Evolutionary conservation across 768 basidiomycete genomes (phyloP), one percentile per base, ranked within the genome.

Genomic region (Terana coerulea): DNA sequence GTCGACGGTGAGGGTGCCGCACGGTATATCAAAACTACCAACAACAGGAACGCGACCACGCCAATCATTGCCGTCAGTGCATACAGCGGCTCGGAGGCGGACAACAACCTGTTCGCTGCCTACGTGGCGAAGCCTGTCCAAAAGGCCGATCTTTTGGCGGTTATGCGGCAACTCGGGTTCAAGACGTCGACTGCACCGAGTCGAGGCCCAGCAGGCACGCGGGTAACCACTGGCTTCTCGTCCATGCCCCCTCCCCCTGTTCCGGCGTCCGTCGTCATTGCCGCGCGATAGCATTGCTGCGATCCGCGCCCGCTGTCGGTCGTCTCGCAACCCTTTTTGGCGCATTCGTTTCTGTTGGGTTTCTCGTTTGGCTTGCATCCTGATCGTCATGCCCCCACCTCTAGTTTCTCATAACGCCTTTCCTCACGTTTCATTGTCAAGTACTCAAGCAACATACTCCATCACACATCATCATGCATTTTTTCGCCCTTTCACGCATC

Each of bases 1-100:
- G 92, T 98, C 60, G 94, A 94, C 64, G 97, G 95, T 31, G 95
- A 98, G 70, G 87, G 90, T 59, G 97, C 97, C 29, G 95, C 97
- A 10, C 80, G 93, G 49, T 98, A 97, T 71, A 95, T 99, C 75
- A 93, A 93, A 74, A 93, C 86, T 59, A 98, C 95, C 15, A 92
- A 91, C 67, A 93, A 91, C 75, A 95, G 87, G 73, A 98, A 98
- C 62, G 84, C 88, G 45, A 85, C 80, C 59, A 95, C 93, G 10
- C 95, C 95, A 0, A 98, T 95, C 47, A 83, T 95, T 54, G 88
- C 91, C 47, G 84, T 95, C 45, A 95, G 90, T 64, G 91, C 91
- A 28, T 93, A 93, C 66, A 81, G 83, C 9, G 74, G 73, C 15
- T 88, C 91, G 54, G 73, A 78, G 28, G 77, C 71, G 53, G 84